These are phyloP conservation scores for Leishmania turanica DNA, from an alignment of 208 protist species.

Conservation along the genomic window DNA sequence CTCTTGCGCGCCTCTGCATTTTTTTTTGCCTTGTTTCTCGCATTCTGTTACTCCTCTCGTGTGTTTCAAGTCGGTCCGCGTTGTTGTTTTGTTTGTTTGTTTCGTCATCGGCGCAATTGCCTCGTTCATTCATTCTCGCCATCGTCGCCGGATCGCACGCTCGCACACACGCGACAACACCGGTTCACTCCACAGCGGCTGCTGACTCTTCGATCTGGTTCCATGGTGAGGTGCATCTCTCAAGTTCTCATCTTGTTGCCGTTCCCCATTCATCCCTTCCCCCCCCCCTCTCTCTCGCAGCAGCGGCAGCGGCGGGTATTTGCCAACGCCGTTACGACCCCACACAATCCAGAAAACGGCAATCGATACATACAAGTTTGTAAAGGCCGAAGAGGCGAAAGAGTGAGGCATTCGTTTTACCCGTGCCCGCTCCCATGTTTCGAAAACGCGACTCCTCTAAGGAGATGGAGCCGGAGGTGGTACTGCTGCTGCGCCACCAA, in stretches of 20 bases:
- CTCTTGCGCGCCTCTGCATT: background rate
- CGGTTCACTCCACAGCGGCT: background rate
- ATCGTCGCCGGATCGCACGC: background rate
- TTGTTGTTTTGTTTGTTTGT: background rate
- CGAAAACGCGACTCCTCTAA: slow-evolving; percentile 12
- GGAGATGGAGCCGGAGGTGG: slow-evolving; percentile 34
- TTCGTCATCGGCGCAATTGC: background rate
- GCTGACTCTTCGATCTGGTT: background rate
- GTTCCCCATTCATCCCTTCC: too few species aligned
- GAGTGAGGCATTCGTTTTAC: too few species aligned
- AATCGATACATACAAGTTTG: background rate
- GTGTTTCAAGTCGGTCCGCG: background rate
- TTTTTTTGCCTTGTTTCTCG: background rate
- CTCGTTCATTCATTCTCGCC: background rate
- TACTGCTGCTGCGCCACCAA: slow-evolving; percentile 33
- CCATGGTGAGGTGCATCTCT: background rate
- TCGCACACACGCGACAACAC: background rate
- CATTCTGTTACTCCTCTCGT: background rate
- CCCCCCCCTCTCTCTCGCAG: background rate
- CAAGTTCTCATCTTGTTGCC: background rate
- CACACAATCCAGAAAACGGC: background rate
- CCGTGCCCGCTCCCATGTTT: slow-evolving; percentile 5
- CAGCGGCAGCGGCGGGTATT: background rate
- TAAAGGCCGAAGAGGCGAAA: too few species aligned
- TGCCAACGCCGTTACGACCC: background rate